Base-by-base conservation (phyloP, 2,329 filamentous ascomycete species). In the Hymenoscyphus linearis region DNA sequence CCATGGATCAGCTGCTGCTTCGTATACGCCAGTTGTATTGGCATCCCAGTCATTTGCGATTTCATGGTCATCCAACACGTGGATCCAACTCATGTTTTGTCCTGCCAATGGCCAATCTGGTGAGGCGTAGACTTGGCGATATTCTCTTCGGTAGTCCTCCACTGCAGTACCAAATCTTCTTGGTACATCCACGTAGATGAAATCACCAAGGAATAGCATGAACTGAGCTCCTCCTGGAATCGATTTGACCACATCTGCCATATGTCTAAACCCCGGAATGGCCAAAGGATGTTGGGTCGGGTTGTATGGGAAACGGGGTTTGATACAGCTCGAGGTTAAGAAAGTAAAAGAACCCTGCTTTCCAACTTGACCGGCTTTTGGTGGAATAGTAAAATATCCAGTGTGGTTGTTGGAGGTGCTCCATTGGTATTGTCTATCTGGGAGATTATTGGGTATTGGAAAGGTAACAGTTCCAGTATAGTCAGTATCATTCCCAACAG, bases 1-100 rank as follows among this genome's bases (percentile, higher is more conserved):
- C 79, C 90, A 99, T 0, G 93, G 91, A 58, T 73, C 69, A 34
- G 66, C 67, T 18, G 69, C 68, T 60, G 68, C 64, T 25, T 62
- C 47, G 37, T 91, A 97, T 0, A 96, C 83, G 5, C 90, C 90
- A 0, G 90, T 92, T 14, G 84, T 88, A 72, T 93, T 95, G 18
- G 83, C 80, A 62, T 88, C 86, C 92, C 93, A 98, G 76, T 98
- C 95, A 69, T 99, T 98, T 4, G 84, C 84, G 64, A 99, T 97
- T 73, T 99, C 95, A 70, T 99, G 95, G 73, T 99, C 95, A 71
- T 99, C 95, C 14, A 97, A 83, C 2, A 96, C 93, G 71, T 99
- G 95, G 52, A 98, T 91, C 95, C 95, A 99, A 69, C 93, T 96
- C n/a, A 98, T 79, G 60, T 91, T 87, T 67, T 88, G 81, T 0